Base-by-base conservation (phyloP, 176 grass and related monocot species). In the Eragrostis curvula region DNA sequence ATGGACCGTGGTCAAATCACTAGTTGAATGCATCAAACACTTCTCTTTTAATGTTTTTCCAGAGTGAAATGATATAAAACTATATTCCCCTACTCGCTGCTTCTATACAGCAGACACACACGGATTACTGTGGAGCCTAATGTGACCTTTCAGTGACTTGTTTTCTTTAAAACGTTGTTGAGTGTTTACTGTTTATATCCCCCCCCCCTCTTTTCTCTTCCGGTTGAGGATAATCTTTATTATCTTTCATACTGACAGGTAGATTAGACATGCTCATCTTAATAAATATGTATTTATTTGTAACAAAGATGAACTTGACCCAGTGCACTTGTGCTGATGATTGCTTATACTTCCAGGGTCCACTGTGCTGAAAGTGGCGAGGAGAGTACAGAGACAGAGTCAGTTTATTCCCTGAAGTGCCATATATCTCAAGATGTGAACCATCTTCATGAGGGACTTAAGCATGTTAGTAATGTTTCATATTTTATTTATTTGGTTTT, bases 341-440 rank as follows among this genome's bases (percentile, higher is more conserved):
- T 18, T 60, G 11, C 10, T 58, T 82, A 43, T 91, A 29, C 21
- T 92, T 83, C 39, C 68, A 99, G 97, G 91, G 87, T 99, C 25
- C 91, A 94, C 70, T 99, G 97, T 88, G 87, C 93, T 75, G 97
- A 99, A 89, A 99, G 93, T 81, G 89, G 93, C 17, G 97, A 99
- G 81, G 97, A 99, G 80, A 93, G 89, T 79, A 87, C 65, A 55
- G 97, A 94, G 83, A 85, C 71, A 68, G 97, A 99, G 81, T 92
- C 87, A 32, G 91, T 99, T 59, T 96, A 90, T 92, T 87, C 97
- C 59, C 77, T 99, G 14, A 99, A 99, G 86, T 99, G 97, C 39
- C 97, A 99, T 89, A 96, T 99, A 90, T 99, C 97, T 80, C 93
- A 96, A 3, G 97, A 99, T 82, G 93, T 99, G 52, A 99, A 99